Evolutionary conservation across 2,329 filamentous ascomycete genomes (phyloP).

Genomic region (Aspergillus eucalypticola): DNA sequence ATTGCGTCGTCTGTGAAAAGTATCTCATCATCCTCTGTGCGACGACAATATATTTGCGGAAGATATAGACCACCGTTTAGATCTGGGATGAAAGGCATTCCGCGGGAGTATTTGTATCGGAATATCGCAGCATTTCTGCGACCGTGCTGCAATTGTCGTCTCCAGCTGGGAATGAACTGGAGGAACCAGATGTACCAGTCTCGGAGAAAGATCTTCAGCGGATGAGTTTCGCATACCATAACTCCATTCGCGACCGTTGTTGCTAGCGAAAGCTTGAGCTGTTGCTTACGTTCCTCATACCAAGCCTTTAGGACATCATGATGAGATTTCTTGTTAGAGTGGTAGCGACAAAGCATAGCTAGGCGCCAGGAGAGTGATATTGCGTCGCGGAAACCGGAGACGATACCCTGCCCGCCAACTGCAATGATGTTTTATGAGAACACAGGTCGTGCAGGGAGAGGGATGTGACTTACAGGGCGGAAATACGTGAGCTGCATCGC

Average conservation of each 20-base stretch:
- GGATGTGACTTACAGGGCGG: slow-evolving; percentile 44
- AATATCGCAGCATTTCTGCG: slow-evolving; percentile 32
- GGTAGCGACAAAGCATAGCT: slow-evolving; percentile 27
- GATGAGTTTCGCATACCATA: slow-evolving; percentile 33
- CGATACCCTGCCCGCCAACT: slow-evolving; percentile 47
- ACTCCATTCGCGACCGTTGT: slow-evolving; percentile 38
- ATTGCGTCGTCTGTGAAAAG: slow-evolving; percentile 38
- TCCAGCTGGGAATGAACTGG: slow-evolving; percentile 35
- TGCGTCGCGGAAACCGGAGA: slow-evolving; percentile 45
- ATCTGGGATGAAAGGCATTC: slow-evolving; percentile 36
- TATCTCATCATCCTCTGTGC: slow-evolving; percentile 8
- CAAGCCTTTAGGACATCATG: slow-evolving; percentile 31
- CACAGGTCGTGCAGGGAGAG: too few species aligned
- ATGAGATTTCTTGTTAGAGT: slow-evolving; percentile 17
- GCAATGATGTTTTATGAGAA: background rate
- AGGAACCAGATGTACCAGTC: slow-evolving; percentile 36
- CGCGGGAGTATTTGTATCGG: slow-evolving; percentile 30
- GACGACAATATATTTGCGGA: slow-evolving; percentile 38
- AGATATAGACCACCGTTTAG: slow-evolving; percentile 34
- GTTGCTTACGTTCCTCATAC: slow-evolving; percentile 42
- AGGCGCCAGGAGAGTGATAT: slow-evolving; percentile 41
- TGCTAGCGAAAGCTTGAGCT: slow-evolving; percentile 38
- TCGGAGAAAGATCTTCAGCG: slow-evolving; percentile 34
- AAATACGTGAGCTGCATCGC: slow-evolving; percentile 56
- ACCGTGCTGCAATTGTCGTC: slow-evolving; percentile 31